A percentile compares a stretch with the other conserved stretches of the same genome.
These are phyloP conservation scores for Diplodia intermedia DNA, from an alignment of 2,329 filamentous ascomycete species.

Conservation along the genomic window DNA sequence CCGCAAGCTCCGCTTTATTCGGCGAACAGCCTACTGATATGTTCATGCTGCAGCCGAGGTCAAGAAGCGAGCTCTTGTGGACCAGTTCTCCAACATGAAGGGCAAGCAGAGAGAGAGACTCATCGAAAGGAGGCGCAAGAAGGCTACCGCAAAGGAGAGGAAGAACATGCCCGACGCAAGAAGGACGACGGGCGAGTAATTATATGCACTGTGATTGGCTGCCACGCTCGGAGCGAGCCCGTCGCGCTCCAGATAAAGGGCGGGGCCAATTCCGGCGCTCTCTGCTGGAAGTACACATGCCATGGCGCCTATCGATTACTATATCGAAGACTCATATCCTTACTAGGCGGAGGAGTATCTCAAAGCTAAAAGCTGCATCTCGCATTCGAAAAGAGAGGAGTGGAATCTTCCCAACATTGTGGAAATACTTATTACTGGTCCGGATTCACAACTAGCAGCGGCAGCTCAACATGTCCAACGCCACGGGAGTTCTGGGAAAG, in stretches of 20 bases:
- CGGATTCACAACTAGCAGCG: neutral
- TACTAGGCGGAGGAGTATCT: neutral
- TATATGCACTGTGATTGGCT: neutral
- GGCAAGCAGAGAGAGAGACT: slow-evolving; percentile 72
- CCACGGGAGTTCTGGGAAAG: neutral
- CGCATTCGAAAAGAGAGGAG: neutral
- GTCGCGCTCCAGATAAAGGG: neutral
- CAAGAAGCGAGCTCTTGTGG: slow-evolving; percentile 29
- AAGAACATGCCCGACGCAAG: slow-evolving; percentile 59
- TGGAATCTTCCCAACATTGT: neutral
- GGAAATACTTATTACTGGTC: neutral
- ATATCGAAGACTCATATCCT: neutral
- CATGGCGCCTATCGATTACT: neutral
- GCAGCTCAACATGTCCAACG: neutral
- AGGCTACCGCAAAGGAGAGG: slow-evolving; percentile 84
- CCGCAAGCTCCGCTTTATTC: neutral
- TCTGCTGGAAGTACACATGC: neutral
- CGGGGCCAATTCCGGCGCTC: neutral
- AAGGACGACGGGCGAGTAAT: slow-evolving; percentile 21
- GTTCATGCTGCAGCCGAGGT: slow-evolving; percentile 62
- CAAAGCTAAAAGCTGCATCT: neutral
- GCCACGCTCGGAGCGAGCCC: neutral
- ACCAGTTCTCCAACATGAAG: slow-evolving; percentile 31
- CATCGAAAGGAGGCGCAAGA: slow-evolving; percentile 89
- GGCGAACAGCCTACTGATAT: slow-evolving; percentile 35